phyloP scores from a whole-genome alignment of 2,329 filamentous ascomycete species.

The Colletotrichum theobromicola region DNA sequence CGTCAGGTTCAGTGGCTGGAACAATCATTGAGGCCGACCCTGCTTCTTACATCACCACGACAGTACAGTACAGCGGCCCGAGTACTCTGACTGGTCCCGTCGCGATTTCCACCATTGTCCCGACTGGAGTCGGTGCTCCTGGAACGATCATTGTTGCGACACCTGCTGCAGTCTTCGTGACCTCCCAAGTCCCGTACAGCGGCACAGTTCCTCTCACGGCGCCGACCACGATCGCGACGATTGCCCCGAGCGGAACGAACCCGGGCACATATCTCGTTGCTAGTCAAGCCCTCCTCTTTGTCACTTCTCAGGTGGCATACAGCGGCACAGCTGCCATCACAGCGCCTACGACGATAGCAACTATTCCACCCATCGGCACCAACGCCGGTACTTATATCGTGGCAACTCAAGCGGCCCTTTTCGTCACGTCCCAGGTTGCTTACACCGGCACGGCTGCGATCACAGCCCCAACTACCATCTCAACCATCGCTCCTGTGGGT shows the following conservation, averaged over 20 bases:
- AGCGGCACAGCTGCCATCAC: background rate
- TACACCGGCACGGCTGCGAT: conserved; percentile 4
- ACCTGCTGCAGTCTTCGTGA: background rate
- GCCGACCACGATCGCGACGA: background rate
- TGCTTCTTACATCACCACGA: background rate
- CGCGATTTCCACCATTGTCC: conserved; percentile 4
- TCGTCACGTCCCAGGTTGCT: background rate
- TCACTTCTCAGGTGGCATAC: background rate
- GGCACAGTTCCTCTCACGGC: background rate
- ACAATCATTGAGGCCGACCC: background rate
- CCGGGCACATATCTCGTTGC: conserved; percentile 11
- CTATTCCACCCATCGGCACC: background rate
- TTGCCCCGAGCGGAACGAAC: background rate
- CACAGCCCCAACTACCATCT: background rate
- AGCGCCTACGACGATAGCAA: background rate
- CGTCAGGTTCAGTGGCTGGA: conserved; percentile 7
- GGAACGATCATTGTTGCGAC: conserved; percentile 4
- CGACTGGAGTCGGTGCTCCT: background rate
- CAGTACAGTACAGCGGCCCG: background rate
- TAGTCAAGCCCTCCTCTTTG: background rate
- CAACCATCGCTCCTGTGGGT: background rate
- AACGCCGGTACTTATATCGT: conserved; percentile 15
- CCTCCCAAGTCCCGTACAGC: background rate
- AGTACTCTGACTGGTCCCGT: background rate
- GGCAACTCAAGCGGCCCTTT: background rate